Percentiles rank a stretch among this genome's conserved stretches.
Conservation (phyloP, 2,329 filamentous ascomycete species). For the Colletotrichum musicola region DNA sequence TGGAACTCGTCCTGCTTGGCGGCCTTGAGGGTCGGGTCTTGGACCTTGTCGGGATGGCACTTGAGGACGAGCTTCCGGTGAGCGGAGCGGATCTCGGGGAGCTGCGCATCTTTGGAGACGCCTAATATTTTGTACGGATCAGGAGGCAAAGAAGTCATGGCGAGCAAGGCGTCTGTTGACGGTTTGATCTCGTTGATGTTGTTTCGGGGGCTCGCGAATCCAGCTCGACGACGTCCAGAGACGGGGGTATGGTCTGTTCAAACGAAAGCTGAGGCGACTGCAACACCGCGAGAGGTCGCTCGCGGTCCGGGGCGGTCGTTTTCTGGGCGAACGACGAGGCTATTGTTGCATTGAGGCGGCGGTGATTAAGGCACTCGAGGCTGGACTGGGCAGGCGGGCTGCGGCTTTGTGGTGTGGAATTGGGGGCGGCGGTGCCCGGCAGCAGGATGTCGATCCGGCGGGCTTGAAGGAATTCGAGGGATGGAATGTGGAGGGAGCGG, state of each 20-base stretch:
- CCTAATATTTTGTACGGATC: conserved; percentile 87
- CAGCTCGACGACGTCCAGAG: conserved; percentile 28
- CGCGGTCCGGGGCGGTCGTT: conserved; percentile 25
- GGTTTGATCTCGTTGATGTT: conserved; percentile 2
- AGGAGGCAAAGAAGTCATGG: conserved; percentile 66
- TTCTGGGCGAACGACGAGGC: conserved; percentile 29
- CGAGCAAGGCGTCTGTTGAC: conserved; percentile 40
- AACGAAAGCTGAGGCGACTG: conserved; percentile 5
- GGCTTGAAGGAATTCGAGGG: conserved; percentile 18
- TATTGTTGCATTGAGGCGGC: conserved; percentile 40
- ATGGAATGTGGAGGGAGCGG: conserved; percentile 34
- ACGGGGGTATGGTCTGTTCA: conserved; percentile 4
- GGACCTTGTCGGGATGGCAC: conserved; percentile 92
- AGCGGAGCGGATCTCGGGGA: conserved; percentile 79
- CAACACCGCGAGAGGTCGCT: conserved; percentile 28
- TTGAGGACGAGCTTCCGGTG: conserved; percentile 89
- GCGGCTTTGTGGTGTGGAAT: conserved; percentile 8
- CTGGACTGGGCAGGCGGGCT: not conserved
- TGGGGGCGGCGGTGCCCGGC: conserved; percentile 29
- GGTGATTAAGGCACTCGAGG: conserved; percentile 34
- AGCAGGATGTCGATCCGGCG: conserved; percentile 16
- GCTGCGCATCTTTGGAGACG: conserved; percentile 77
- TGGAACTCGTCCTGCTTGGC: conserved; percentile 90
- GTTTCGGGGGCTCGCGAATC: conserved; percentile 35
- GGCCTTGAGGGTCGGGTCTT: conserved; percentile 80